Conservation (phyloP, 1,139 yeast species). For the Saccharomycopsis hybrid region DNA sequence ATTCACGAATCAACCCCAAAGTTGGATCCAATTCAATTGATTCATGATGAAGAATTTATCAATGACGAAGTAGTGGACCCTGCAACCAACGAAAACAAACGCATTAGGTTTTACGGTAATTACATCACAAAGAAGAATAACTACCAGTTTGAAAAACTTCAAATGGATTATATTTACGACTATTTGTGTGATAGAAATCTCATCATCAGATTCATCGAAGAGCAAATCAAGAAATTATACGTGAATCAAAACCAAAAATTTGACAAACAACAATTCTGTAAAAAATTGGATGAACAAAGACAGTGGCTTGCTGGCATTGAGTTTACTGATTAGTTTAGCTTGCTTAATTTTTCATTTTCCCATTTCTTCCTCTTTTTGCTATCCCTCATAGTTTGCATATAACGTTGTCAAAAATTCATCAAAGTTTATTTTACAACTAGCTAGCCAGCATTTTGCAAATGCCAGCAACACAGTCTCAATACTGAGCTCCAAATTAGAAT, state of each 20-base stretch:
- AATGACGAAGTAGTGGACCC: conserved; percentile 25
- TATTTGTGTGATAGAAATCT: conserved; percentile 15
- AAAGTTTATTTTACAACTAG: too few relatives aligned
- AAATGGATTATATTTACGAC: conserved; percentile 18
- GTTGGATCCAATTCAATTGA: conserved; percentile 45
- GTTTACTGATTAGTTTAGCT: too few relatives aligned
- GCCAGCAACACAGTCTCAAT: too few relatives aligned
- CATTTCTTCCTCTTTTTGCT: too few relatives aligned
- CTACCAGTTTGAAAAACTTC: conserved; percentile 18
- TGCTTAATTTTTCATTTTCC: too few relatives aligned
- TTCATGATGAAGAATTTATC: conserved; percentile 38
- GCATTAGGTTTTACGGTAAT: conserved; percentile 18
- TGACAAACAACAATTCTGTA: conserved; percentile 10
- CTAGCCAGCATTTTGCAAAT: too few relatives aligned
- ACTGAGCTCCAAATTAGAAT: too few relatives aligned
- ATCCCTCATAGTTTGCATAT: too few relatives aligned
- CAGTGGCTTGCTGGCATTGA: conserved; percentile 15
- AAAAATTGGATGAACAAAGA: conserved; percentile 12
- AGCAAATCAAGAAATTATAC: conserved; percentile 12
- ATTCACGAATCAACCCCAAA: conserved; percentile 68
- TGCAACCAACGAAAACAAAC: conserved; percentile 3
- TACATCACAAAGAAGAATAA: conserved; percentile 10
- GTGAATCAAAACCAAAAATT: conserved; percentile 4
- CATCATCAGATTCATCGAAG: conserved; percentile 18
- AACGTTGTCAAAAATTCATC: too few relatives aligned